Base-by-base conservation (phyloP, 2,329 filamentous ascomycete species). In the Parafenestella ontariensis region DNA sequence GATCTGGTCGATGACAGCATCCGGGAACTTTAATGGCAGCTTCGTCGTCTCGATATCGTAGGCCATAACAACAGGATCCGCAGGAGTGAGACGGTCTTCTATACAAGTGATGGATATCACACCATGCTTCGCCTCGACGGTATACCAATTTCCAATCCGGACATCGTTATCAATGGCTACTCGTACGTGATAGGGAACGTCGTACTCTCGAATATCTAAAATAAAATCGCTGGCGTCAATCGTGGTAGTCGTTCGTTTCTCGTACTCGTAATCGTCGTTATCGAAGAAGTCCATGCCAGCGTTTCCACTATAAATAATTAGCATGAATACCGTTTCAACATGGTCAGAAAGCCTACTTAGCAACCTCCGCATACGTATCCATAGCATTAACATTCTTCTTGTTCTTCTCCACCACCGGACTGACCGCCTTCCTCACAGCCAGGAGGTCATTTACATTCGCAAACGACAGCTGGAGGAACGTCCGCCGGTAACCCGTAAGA, bases 21-120 rank as follows among this genome's bases (percentile, higher is more conserved):
- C 96, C 23, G 95, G 96, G 66, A 99, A 99, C 76, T 99, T 99
- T 49, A 99, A 82, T 1, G 96, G 95, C 15, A 95, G 82, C 72
- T 99, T 99, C 5, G 91, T 94, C 2, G 95, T 99, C 78, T 99
- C 95, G 70, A 99, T 99, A 87, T 99, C 95, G 78, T 89, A 99
- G n/a, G 95, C 95, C 84, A 99, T 89, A 18, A 99, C 91, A n/a
- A 98, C 91, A 1, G 95, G 95, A 70, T 99, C 95, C 20, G 96
- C 93, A 77, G 92, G 91, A 56, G 91, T 88, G 43, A 98, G 83
- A 64, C 92, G 88, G 56, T 96, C 92, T 74, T 94, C 90, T 71
- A 98, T 88, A 71, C 90, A 92, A 41, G 83, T 88, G 61, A 99
- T 81, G n/a, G 87, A 90, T 51, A 94, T 89, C 52, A 89, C 81